Conservation (phyloP, 2,329 filamentous ascomycete species). For the Fusarium concolor region DNA sequence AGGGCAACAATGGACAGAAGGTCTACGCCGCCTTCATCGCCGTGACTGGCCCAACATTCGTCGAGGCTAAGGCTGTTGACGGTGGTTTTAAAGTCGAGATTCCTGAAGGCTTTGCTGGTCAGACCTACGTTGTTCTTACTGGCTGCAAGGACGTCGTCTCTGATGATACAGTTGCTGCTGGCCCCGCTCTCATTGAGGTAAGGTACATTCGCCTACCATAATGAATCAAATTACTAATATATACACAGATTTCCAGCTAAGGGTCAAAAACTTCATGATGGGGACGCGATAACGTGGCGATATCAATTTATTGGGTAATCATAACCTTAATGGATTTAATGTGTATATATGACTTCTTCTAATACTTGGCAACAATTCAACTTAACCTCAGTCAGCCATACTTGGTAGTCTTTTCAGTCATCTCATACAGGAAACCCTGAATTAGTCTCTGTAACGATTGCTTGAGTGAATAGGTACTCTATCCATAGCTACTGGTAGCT, state of each 20-base stretch:
- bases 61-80: conserved; percentile 33
- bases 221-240: not conserved
- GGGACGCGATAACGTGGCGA: not conserved
- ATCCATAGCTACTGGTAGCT: too few species aligned
- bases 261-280: not conserved
- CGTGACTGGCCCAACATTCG: conserved; percentile 43
- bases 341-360: not conserved
- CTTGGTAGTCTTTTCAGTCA: too few species aligned
- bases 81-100: conserved; percentile 43
- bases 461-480: too few species aligned
- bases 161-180: conserved; percentile 54
- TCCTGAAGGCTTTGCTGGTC: conserved; percentile 50
- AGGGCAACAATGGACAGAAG: conserved; percentile 36
- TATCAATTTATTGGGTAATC: not conserved
- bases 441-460: too few species aligned
- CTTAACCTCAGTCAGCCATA: not conserved
- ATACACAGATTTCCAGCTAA: conserved; percentile 22
- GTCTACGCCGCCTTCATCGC: conserved; percentile 53
- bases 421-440: too few species aligned
- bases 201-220: fast-evolving
- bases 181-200: conserved; percentile 52
- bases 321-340: not conserved
- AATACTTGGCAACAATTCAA: not conserved
- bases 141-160: conserved; percentile 50
- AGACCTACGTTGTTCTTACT: conserved; percentile 56